Base-by-base conservation (phyloP, 2,329 filamentous ascomycete species). In the Aspergillus terreus region DNA sequence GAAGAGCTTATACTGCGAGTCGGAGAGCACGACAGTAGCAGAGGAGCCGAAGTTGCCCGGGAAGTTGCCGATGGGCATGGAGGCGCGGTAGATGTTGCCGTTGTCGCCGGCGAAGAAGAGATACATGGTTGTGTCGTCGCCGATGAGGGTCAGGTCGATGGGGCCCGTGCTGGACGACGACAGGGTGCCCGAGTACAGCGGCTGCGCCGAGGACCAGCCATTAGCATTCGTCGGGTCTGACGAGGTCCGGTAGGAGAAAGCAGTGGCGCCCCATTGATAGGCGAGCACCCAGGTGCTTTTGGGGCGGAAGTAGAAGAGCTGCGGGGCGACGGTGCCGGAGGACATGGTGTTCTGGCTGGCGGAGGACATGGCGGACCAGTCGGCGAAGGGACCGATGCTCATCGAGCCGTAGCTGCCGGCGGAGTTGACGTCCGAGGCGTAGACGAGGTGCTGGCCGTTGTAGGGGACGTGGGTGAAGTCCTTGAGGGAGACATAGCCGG, bases 21-120 rank as follows among this genome's bases (percentile, higher is more conserved):
- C 83, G 62, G 68, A 78, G 60, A 85, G 60, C 52, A 85, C 60
- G 0, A 78, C 68, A 2, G 74, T 76, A 0, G 72, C 78, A 0
- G 73, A 51, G 0, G 73, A 70, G 54, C 83, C 82, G 62, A 87
- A 86, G 64, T 65, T 77, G 38, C 78, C 76, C 0, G 84, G 84
- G 74, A 87, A 87, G 54, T 81, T 78, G 44, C 67, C 76, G 21
- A 85, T 79, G 38, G 83, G 76, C 81, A 85, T 86, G 62, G 76
- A 80, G 47, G 82, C 65, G 1, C 84, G 77, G 71, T 87, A 87
- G 62, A 87, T 83, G 40, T 78, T 79, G 65, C 84, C 84, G 55
- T 87, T 85, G 68, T 87, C 84, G 6, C 82, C 84, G 0, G 77
- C 76, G 58, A 86, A 87, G 78, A 87, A 87, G 4, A 87, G 71